phyloP scores from a whole-genome alignment of 805 yeast genomes.

The Candida stauntonica region DNA sequence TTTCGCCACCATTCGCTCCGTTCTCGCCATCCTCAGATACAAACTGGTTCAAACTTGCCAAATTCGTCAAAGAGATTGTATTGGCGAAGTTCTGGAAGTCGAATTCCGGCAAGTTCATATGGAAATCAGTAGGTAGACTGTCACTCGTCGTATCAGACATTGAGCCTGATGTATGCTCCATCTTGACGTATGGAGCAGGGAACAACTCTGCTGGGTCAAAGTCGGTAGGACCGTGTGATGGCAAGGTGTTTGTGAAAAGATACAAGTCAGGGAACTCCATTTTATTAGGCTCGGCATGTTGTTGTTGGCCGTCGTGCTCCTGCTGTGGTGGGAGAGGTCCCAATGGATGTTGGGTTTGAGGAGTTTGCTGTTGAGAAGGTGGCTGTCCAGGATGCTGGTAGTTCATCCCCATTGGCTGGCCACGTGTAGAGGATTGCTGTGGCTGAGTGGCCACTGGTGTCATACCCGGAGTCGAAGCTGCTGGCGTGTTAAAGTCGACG shows the following conservation, averaged over 20 bases:
- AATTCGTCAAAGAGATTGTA: conserved; percentile 21
- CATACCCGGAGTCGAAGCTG: conserved; percentile 7
- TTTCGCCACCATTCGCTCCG: not conserved
- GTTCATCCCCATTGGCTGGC: not conserved
- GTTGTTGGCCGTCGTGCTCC: conserved; percentile 1
- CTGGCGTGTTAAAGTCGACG: conserved; percentile 11
- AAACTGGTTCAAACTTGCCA: conserved; percentile 22
- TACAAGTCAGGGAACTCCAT: conserved; percentile 28
- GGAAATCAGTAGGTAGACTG: conserved; percentile 20
- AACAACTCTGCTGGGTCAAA: conserved; percentile 28
- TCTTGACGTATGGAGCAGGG: conserved; percentile 10
- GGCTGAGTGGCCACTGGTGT: conserved; percentile 1
- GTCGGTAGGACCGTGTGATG: conserved; percentile 14
- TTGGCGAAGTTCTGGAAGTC: conserved; percentile 23
- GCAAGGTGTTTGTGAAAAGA: conserved; percentile 25
- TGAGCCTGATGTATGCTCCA: conserved; percentile 5
- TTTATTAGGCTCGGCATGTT: not conserved
- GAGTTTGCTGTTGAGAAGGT: not conserved
- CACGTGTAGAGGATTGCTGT: not conserved
- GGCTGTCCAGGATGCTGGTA: too few relatives aligned
- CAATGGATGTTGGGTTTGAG: not conserved
- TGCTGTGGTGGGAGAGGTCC: not conserved
- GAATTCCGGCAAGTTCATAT: conserved; percentile 25
- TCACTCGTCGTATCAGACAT: conserved; percentile 19
- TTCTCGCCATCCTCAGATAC: conserved; percentile 5